phyloP scores from a whole-genome alignment of 2,329 filamentous ascomycete species.

The Magnaporthiopsis incrustans region DNA sequence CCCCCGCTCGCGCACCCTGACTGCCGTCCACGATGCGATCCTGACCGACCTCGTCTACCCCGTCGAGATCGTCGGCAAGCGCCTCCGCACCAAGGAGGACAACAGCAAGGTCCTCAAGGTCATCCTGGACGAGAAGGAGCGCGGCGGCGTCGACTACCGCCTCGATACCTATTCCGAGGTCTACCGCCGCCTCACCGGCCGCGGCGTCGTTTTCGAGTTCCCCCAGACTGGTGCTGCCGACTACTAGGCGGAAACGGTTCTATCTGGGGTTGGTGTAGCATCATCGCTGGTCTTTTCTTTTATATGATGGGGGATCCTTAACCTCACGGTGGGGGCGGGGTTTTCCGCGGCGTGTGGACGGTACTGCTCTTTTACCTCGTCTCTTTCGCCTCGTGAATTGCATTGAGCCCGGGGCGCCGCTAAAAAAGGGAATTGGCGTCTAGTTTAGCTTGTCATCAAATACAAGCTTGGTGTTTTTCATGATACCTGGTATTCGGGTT shows the following conservation, averaged over 20 bases:
- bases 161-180: conserved; percentile 99
- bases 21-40: conserved; percentile 97
- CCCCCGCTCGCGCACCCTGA: conserved; percentile 93
- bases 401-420: conserved; percentile 9
- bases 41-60: conserved; percentile 97
- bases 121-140: conserved; percentile 99
- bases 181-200: conserved; percentile 95
- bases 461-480: conserved; percentile 8
- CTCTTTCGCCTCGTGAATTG: conserved; percentile 9
- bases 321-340: neutral
- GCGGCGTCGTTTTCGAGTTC: conserved; percentile 97
- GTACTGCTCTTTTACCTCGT: conserved; percentile 1
- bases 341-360: conserved; percentile 2
- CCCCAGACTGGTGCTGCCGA: conserved; percentile 72
- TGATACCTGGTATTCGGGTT: conserved; percentile 7
- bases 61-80: conserved; percentile 99
- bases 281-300: neutral
- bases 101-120: conserved; percentile 98
- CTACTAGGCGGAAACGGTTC: conserved; percentile 53
- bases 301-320: conserved; percentile 1
- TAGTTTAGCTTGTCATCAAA: conserved; percentile 20
- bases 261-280: neutral
- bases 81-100: conserved; percentile 97
- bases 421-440: conserved; percentile 21
- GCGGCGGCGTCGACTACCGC: conserved; percentile 97